Evolutionary conservation across 2,329 filamentous ascomycete genomes (phyloP).

Genomic region (Diaporthe australafricana): DNA sequence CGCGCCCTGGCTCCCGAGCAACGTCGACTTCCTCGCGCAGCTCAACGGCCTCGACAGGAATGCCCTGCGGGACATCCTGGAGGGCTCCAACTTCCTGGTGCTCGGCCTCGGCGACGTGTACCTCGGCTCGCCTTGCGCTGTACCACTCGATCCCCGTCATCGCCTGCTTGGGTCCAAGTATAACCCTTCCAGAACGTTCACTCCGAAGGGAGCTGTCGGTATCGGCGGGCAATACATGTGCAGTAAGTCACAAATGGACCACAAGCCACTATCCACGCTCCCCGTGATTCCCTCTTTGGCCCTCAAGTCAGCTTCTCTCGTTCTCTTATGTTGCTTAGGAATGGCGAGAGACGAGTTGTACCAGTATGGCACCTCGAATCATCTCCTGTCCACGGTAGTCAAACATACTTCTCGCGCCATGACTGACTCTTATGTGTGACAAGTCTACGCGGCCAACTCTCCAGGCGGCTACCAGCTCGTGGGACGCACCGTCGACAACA

Average conservation of each 20-base stretch:
- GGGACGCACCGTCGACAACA: not conserved
- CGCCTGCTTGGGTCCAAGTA: constrained; percentile 9
- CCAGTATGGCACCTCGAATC: not conserved
- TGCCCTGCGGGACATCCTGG: not conserved
- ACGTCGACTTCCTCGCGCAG: constrained; percentile 7
- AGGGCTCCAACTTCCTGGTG: not conserved
- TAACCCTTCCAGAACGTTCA: not conserved
- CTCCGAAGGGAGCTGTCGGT: not conserved
- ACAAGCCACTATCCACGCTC: not conserved
- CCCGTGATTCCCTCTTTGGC: not conserved
- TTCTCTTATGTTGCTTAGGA: not conserved
- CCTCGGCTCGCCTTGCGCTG: constrained; percentile 17
- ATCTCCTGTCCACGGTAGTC: not conserved
- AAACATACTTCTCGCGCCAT: not conserved
- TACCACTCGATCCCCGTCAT: constrained; percentile 16
- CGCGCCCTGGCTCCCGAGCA: constrained; percentile 21
- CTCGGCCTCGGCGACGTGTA: constrained; percentile 23
- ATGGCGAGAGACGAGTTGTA: not conserved
- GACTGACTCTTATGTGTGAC: not conserved
- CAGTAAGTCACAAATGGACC: not conserved
- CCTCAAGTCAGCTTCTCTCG: not conserved
- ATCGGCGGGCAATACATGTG: constrained; percentile 8
- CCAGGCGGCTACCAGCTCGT: constrained; percentile 6
- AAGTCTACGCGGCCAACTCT: constrained; percentile 1
- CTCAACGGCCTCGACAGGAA: constrained; percentile 2